Evolutionary conservation across 176 grass and related monocot species (phyloP), one percentile per base, ranked within the genome.

Genomic region (Cocos nucifera): DNA sequence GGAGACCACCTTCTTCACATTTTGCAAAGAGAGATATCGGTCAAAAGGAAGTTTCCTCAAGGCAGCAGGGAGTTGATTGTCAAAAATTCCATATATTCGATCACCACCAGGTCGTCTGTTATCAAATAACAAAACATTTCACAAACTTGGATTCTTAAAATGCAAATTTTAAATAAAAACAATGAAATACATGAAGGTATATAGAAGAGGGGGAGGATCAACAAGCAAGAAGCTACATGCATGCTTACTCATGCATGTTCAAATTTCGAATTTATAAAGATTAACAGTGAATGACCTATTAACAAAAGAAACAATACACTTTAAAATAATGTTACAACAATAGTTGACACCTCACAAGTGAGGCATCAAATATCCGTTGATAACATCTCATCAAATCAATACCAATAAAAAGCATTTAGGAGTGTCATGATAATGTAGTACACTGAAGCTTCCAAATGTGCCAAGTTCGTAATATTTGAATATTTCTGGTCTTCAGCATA

Each of bases 61-160:
- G 58, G 83, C 83, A 49, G 69, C 59, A 10, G 83, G 83, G n/a
- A 87, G 64, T 50, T 87, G 65, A 65, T 82, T 70, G 54, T 87
- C 83, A 75, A 87, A 87, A 9, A 87, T 78, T 9, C 74, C 78
- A 64, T 82, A 87, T 59, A 87, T 87, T 69, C 60, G 75, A 75
- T 78, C 83, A 59, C 83, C 83, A 35, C 83, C 87, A 32, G 87
- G 72, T 39, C 86, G 76, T 72, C 86, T 90, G 76, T 63, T 52
- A 17, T 57, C 65, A 57, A 51, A 28, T 8, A 70, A 22, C 59
- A 35, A 67, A 29, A 68, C 21, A 69, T 64, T 74, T 73, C 24
- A 69, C 35, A 10, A 44, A 44, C 8, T 44, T 12, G 2, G 35
- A 44, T 44, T 12, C 35, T 44, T 44, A 44, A 39, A 44, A 44